Conservation (phyloP, 192 early-diverging fungal genomes). For the Coemansia sp. region DNA sequence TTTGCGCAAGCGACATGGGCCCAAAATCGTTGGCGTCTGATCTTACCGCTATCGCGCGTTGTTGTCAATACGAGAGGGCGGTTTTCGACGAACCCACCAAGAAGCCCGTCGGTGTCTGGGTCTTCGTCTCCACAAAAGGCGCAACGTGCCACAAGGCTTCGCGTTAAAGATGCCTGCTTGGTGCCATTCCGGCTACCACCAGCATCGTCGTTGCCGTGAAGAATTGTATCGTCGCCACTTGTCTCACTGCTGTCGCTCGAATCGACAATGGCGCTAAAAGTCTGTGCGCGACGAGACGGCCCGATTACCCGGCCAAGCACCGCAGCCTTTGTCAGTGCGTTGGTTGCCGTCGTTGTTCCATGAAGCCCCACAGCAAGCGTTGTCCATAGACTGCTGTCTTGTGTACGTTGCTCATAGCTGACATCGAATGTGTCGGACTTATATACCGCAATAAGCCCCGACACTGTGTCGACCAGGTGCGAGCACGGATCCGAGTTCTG, state of each 20-base stretch:
- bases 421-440: conserved; percentile 42
- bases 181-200: background rate
- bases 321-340: conserved; percentile 11
- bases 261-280: conserved; percentile 10
- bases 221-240: background rate
- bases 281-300: conserved; percentile 15
- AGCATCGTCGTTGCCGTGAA: background rate
- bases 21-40: conserved; percentile 69
- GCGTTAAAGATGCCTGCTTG: background rate
- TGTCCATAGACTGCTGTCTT: conserved; percentile 24
- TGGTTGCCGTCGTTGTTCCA: conserved; percentile 36
- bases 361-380: conserved; percentile 45
- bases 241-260: background rate
- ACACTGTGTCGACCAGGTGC: conserved; percentile 16
- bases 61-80: conserved; percentile 60
- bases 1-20: conserved; percentile 80
- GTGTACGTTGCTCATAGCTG: conserved; percentile 1
- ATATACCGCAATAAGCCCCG: conserved; percentile 21
- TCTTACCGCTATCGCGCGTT: conserved; percentile 54
- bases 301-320: conserved; percentile 18
- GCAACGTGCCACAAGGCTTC: conserved; percentile 21
- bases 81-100: conserved; percentile 32
- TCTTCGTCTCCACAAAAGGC: conserved; percentile 64
- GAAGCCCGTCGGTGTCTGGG: background rate
- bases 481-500: background rate